A percentile compares a stretch with the other conserved stretches of the same genome.
These are phyloP conservation scores for Eucalyptus curtisii DNA, from an alignment of 345 rosid genomes.

Conservation along the genomic window DNA sequence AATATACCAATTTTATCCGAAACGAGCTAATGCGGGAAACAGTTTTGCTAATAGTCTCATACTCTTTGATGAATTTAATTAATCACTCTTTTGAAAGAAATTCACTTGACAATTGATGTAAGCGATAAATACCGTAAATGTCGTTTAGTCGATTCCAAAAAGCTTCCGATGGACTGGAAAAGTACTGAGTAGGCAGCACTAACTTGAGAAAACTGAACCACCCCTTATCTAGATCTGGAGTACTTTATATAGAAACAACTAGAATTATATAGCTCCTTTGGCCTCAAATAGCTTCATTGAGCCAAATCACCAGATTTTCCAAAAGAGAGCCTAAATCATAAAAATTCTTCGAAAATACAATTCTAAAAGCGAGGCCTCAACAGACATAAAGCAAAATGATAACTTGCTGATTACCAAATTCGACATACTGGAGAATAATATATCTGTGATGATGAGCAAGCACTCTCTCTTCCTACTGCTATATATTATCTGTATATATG, in stretches of 20 bases:
- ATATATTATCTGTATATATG: background rate
- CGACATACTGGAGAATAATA: background rate
- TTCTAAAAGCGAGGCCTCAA: background rate
- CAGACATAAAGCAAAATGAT: background rate
- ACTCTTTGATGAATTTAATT: background rate
- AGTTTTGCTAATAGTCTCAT: background rate
- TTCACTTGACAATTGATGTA: background rate
- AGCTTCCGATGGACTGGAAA: background rate
- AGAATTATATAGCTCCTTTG: background rate
- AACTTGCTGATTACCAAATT: background rate
- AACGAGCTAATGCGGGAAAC: too few species aligned
- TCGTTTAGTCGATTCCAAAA: background rate
- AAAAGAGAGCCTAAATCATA: background rate
- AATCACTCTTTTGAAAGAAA: background rate
- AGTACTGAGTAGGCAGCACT: background rate
- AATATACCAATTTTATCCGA: too few species aligned
- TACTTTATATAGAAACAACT: background rate
- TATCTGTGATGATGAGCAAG: background rate
- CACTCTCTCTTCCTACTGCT: background rate
- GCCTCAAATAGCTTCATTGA: background rate
- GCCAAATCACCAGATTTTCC: background rate
- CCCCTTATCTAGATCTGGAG: background rate
- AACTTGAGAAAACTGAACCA: background rate
- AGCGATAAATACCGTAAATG: background rate
- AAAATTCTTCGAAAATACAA: background rate